These are phyloP conservation scores for Apiospora arundinis DNA, from an alignment of 2,329 filamentous ascomycete genomes.

Conservation along the genomic window DNA sequence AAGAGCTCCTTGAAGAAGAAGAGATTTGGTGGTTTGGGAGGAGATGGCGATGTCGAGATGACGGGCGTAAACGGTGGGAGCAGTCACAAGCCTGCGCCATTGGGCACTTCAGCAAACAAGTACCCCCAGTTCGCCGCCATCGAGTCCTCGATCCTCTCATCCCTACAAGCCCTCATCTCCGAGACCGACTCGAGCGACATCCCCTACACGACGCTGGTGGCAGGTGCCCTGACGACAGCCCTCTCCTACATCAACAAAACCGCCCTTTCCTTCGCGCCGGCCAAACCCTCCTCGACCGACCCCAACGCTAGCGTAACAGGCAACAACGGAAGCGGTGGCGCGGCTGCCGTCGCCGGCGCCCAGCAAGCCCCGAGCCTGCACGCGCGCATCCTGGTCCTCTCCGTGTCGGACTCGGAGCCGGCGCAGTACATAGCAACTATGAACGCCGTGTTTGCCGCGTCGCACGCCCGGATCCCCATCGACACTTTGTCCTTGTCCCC, in stretches of 20 bases:
- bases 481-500: conserved; percentile 79
- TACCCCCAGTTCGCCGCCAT: conserved; percentile 91
- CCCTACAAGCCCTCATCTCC: conserved; percentile 75
- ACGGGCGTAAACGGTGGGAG: conserved; percentile 44
- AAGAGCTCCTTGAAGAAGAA: conserved; percentile 22
- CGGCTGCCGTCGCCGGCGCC: conserved; percentile 39
- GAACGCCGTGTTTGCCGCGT: conserved; percentile 97
- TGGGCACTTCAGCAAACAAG: conserved; percentile 74
- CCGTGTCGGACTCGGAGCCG: conserved; percentile 83
- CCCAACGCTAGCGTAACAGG: conserved; percentile 28
- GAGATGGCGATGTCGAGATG: conserved; percentile 66
- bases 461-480: conserved; percentile 85
- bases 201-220: conserved; percentile 84
- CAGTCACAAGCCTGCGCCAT: conserved; percentile 28
- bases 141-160: conserved; percentile 78
- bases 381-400: conserved; percentile 86
- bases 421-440: conserved; percentile 97
- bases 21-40: conserved; percentile 27
- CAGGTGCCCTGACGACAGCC: conserved; percentile 88
- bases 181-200: conserved; percentile 70
- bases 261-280: conserved; percentile 66
- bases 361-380: conserved; percentile 61
- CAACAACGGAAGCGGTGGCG: conserved; percentile 32
- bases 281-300: conserved; percentile 51
- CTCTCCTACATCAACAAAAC: conserved; percentile 90